Evolutionary conservation across 176 grass and related monocot genomes (phyloP), one percentile per base, ranked within the genome.

Genomic region (Tillandsia fasciculata): DNA sequence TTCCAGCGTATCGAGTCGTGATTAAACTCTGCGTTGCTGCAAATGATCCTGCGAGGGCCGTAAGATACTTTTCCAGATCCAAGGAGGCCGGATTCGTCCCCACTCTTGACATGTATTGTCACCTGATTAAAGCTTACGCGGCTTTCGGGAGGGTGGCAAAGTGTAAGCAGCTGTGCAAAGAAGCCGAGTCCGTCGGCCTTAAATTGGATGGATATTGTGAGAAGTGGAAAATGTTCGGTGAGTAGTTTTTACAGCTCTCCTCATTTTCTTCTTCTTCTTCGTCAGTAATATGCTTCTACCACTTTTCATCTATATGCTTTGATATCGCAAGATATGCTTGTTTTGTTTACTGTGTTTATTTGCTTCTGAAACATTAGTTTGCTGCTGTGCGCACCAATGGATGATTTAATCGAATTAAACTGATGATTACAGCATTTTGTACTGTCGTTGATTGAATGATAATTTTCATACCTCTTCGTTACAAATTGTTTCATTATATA

Each of bases 11-110:
- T 70, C 81, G 83, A 50, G 89, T 97, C 26, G 68, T 97, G 9
- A 75, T 92, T 8, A 87, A 81, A 77, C 74, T 97, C 7, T 83
- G 87, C 49, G 79, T 83, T 66, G 79, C 79, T 9, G 69, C 90
- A 52, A 64, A 33, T 9, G 93, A 97, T 64, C 83, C 74, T 7
- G 88, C 79, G 7, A 90, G 93, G 54, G 89, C 74, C 9, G 64
- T 82, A 23, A 72, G 82, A 68, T 92, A 92, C 80, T 53, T 92
- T 51, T 74, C 70, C 1, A 92, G 72, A 70, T 58, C 92, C 77
- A 87, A 97, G 73, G 93, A 90, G 54, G 81, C 84, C 6, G 93
- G 93, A 1, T 92, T 92, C n/a, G 22, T 65, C 29, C 89, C 86
- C 0, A 85, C 79, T 3, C 33, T 71, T 47, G 89, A 97, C 52